Conservation (phyloP, 768 basidiomycete genomes). For the Hericium alpestre region DNA sequence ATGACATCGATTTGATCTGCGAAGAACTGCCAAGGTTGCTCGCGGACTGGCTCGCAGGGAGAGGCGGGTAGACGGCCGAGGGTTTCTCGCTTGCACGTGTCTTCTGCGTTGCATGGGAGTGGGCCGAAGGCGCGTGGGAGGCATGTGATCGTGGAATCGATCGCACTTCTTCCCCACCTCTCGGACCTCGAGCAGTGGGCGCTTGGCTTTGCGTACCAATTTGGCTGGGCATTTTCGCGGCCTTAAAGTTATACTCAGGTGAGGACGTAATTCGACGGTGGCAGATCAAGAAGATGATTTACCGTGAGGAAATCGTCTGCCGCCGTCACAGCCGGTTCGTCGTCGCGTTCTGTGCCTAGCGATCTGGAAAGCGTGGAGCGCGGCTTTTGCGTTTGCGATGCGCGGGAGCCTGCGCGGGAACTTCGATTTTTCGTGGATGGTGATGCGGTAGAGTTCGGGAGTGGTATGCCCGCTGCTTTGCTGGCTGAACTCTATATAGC, state of each 20-base stretch:
- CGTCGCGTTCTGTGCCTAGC: constrained; percentile 8
- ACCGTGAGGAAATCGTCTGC: constrained; percentile 8
- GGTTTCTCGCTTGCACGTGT: constrained; percentile 12
- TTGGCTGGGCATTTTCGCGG: constrained; percentile 5
- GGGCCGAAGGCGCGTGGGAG: constrained; percentile 10
- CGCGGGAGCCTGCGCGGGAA: constrained; percentile 13
- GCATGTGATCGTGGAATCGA: constrained; percentile 10
- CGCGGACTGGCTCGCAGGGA: constrained; percentile 9
- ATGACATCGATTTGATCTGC: constrained; percentile 3
- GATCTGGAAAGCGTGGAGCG: constrained; percentile 9
- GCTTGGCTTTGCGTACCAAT: not conserved
- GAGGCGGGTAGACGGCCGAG: constrained; percentile 11
- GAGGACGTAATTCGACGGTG: not conserved
- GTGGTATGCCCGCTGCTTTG: constrained; percentile 9
- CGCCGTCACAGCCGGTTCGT: not conserved
- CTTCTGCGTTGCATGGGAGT: constrained; percentile 12
- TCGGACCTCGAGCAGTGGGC: not conserved
- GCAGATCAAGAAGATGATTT: not conserved
- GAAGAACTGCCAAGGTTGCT: constrained; percentile 14
- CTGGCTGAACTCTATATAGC: constrained; percentile 1
- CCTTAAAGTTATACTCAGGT: not conserved
- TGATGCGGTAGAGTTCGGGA: constrained; percentile 8
- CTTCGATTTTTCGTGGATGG: constrained; percentile 10
- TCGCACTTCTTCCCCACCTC: constrained; percentile 6
- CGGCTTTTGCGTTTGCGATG: constrained; percentile 13